Conservation (phyloP, 164 flowering plant genomes). For the Buxus sempervirens region DNA sequence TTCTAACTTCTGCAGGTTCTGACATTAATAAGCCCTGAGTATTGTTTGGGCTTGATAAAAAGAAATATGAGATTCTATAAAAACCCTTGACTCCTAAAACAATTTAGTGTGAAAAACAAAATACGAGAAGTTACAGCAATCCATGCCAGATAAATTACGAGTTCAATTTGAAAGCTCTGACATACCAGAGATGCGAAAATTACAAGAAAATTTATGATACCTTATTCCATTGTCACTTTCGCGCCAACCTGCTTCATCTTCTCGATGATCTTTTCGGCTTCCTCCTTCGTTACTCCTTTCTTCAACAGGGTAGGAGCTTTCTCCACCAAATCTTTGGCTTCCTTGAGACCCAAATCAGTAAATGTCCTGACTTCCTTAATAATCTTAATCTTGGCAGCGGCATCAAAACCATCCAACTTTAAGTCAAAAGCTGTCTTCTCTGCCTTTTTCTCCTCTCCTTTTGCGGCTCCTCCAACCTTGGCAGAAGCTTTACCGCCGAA, state of each 20-base stretch:
- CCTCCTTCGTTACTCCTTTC: constrained; percentile 34
- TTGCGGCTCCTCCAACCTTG: constrained; percentile 32
- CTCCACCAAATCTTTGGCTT: constrained; percentile 42
- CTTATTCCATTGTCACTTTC: constrained; percentile 32
- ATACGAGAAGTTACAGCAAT: no score
- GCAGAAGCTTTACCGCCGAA: constrained; percentile 31
- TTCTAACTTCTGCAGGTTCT: no score
- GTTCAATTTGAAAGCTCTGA: neutral
- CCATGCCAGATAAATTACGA: no score
- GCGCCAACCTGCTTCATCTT: constrained; percentile 36
- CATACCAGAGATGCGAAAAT: neutral
- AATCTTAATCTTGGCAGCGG: constrained; percentile 77
- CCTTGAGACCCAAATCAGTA: constrained; percentile 51
- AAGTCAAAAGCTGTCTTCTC: constrained; percentile 87
- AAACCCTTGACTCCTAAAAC: no score
- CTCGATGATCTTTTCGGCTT: constrained; percentile 32
- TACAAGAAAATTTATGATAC: neutral
- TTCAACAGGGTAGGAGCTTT: constrained; percentile 32
- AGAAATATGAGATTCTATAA: no score
- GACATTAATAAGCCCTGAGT: no score
- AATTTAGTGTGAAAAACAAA: no score
- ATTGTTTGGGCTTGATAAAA: no score
- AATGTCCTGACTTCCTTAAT: constrained; percentile 86
- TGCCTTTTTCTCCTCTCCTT: constrained; percentile 53
- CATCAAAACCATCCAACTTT: constrained; percentile 80